Percentiles rank a stretch among this genome's conserved stretches.
Evolutionary conservation across 2,329 filamentous ascomycete genomes (phyloP).

Genomic region (Fusarium ramigenum): DNA sequence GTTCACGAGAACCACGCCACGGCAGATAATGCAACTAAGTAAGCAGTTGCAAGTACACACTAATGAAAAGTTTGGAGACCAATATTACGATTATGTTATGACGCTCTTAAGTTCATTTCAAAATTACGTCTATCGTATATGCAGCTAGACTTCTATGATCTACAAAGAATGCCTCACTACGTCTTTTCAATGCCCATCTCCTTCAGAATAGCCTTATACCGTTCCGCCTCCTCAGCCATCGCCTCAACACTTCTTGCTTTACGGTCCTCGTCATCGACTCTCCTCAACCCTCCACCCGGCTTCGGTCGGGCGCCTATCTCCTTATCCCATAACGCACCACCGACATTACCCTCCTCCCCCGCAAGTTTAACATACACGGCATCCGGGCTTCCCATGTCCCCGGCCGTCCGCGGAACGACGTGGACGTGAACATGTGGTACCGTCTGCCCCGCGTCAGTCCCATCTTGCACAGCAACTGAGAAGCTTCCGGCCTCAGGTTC

Average conservation of each 20-base stretch:
- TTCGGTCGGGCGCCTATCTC: constrained; percentile 52
- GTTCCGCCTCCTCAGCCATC: constrained; percentile 81
- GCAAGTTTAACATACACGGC: constrained; percentile 86
- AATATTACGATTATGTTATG: neutral
- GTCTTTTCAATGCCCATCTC: constrained; percentile 50
- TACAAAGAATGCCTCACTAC: neutral
- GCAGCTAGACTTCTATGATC: neutral
- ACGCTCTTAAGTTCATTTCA: neutral
- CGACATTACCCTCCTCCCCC: constrained; percentile 84
- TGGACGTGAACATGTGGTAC: constrained; percentile 95
- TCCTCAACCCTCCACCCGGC: constrained; percentile 68
- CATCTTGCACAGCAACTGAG: constrained; percentile 96
- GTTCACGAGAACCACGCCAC: neutral
- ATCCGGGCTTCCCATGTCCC: constrained; percentile 66
- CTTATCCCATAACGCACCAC: constrained; percentile 71
- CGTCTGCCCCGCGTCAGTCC: constrained; percentile 88
- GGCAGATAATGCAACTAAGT: neutral
- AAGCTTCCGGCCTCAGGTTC: constrained; percentile 73
- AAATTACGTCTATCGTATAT: neutral
- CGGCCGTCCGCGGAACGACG: constrained; percentile 77
- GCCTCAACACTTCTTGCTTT: constrained; percentile 74
- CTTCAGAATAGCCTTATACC: constrained; percentile 64
- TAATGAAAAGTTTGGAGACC: neutral
- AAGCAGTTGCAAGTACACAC: neutral
- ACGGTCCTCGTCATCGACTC: constrained; percentile 76